Percentiles rank a stretch among this genome's conserved stretches.
Evolutionary conservation across 768 basidiomycete species (phyloP).

Genomic region (Trametes cingulata): DNA sequence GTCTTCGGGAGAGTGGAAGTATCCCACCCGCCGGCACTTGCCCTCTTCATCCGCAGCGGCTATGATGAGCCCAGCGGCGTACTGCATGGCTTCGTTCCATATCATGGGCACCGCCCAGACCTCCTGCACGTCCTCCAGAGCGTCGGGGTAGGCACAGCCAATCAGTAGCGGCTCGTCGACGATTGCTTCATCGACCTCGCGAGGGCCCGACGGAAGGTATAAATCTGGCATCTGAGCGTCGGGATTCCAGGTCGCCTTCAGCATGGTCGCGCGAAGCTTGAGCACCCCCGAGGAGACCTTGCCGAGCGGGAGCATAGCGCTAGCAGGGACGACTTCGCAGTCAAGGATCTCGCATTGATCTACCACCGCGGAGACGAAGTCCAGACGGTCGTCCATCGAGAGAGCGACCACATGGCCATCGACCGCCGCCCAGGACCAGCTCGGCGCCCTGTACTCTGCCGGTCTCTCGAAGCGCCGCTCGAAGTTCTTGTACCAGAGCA

Average conservation of each 20-base stretch:
- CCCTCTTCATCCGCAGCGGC: neutral
- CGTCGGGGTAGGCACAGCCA: slow-evolving; percentile 8
- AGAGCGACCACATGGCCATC: slow-evolving; percentile 1
- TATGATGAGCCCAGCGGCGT: slow-evolving; percentile 10
- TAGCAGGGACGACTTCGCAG: neutral
- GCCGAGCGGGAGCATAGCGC: slow-evolving; percentile 1
- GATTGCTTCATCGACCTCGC: neutral
- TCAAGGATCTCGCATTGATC: neutral
- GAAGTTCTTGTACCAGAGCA: slow-evolving; percentile 9
- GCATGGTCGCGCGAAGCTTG: neutral
- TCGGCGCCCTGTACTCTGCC: slow-evolving; percentile 4
- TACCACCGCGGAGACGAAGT: neutral
- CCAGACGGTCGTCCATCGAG: neutral
- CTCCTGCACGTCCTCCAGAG: neutral
- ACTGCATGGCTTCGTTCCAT: slow-evolving; percentile 2
- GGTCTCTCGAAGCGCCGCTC: neutral
- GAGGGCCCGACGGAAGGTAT: neutral
- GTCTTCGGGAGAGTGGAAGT: neutral
- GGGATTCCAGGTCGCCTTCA: neutral
- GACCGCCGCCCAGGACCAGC: slow-evolving; percentile 19
- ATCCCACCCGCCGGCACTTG: neutral
- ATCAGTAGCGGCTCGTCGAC: neutral
- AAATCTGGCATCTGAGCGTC: neutral
- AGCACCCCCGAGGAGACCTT: neutral
- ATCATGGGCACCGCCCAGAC: slow-evolving; percentile 3